A percentile compares a stretch with the other conserved stretches of the same genome.
phyloP scores from a whole-genome alignment of 139 green algal species.

The Micractinium conductrix region DNA sequence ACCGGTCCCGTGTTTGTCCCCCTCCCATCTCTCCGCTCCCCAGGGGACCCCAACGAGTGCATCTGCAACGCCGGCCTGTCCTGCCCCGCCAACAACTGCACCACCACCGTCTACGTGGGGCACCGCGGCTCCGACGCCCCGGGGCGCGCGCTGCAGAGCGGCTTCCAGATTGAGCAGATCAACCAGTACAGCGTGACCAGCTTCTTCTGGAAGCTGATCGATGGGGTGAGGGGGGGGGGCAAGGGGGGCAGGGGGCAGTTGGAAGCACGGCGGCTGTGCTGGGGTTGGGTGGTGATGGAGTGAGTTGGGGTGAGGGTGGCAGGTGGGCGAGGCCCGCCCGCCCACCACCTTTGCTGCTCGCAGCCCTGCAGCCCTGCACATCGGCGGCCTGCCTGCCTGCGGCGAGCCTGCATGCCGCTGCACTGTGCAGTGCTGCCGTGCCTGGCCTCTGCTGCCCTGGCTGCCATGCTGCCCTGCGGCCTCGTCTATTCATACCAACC shows the following conservation, averaged over 20 bases:
- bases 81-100: slow-evolving; percentile 45
- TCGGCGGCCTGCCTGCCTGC: too few species aligned
- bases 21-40: neutral
- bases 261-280: neutral
- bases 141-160: slow-evolving; percentile 36
- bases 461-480: too few species aligned
- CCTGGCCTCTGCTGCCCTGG: too few species aligned
- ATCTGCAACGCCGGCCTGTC: slow-evolving; percentile 20
- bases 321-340: too few species aligned
- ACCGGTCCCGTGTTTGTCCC: neutral
- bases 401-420: too few species aligned
- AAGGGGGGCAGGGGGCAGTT: neutral
- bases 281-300: neutral
- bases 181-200: slow-evolving; percentile 47
- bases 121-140: slow-evolving; percentile 43
- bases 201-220: slow-evolving; percentile 14
- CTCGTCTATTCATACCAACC: too few species aligned
- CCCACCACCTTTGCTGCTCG: neutral
- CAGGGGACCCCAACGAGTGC: slow-evolving; percentile 20
- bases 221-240: neutral
- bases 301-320: neutral
- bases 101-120: slow-evolving; percentile 39
- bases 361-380: neutral
- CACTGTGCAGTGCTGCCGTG: neutral
- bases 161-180: slow-evolving; percentile 48